These are phyloP conservation scores for Lunularia cruciata DNA, from an alignment of 225 moss, liverwort and hornwort species.

Conservation along the genomic window DNA sequence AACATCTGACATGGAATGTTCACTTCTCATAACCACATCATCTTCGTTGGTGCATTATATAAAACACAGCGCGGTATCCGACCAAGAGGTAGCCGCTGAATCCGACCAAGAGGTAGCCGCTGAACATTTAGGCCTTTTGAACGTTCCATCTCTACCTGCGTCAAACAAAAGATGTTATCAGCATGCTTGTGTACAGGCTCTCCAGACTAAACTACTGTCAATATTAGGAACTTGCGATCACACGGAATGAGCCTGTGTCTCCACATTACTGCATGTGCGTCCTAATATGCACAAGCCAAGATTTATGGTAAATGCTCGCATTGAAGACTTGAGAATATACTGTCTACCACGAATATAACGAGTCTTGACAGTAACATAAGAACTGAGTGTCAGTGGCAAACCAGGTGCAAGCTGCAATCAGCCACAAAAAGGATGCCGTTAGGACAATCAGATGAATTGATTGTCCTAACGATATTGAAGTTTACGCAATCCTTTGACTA, in stretches of 20 bases:
- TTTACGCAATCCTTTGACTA: slow-evolving; percentile 89
- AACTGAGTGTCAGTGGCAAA: slow-evolving; percentile 40
- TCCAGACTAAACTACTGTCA: no score
- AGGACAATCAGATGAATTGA: slow-evolving; percentile 88
- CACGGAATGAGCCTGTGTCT: neutral
- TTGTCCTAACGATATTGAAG: slow-evolving; percentile 85
- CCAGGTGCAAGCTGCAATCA: slow-evolving; percentile 98
- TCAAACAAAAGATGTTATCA: no score
- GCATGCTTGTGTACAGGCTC: no score
- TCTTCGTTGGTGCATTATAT: slow-evolving; percentile 81
- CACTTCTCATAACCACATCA: slow-evolving; percentile 83
- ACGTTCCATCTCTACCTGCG: slow-evolving; percentile 99
- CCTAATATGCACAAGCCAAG: neutral
- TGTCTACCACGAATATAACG: no score
- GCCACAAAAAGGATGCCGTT: slow-evolving; percentile 94
- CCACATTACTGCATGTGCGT: neutral
- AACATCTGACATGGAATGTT: slow-evolving; percentile 67
- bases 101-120: slow-evolving; percentile 69
- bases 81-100: no score
- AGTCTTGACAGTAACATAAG: neutral
- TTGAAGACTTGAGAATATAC: neutral
- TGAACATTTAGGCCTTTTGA: slow-evolving; percentile 91
- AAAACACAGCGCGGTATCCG: slow-evolving; percentile 79
- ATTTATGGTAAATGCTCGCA: neutral
- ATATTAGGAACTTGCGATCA: no score